Evolutionary conservation across 1,139 yeast genomes (phyloP).

Genomic region (Yamadazyma aaseri): DNA sequence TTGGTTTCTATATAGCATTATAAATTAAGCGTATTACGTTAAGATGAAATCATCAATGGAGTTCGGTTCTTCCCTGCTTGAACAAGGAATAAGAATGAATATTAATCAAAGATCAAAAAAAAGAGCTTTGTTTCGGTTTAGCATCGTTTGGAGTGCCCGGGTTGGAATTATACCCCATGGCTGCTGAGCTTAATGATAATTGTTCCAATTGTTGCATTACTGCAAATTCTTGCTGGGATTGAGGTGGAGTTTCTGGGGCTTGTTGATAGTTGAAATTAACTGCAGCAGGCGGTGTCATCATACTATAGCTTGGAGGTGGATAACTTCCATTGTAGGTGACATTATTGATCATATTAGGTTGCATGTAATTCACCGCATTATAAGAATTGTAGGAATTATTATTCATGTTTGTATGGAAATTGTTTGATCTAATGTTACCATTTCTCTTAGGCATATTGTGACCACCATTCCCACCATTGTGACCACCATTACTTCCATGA

Average conservation of each 20-base stretch:
- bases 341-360: neutral
- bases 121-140: constrained; percentile 9
- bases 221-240: constrained; percentile 11
- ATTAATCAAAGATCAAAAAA: too few relatives aligned
- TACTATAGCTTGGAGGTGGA: constrained; percentile 3
- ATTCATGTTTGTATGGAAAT: neutral
- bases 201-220: constrained; percentile 53
- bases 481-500: constrained; percentile 3
- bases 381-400: too few relatives aligned
- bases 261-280: neutral
- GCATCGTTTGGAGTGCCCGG: constrained; percentile 38
- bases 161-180: constrained; percentile 47
- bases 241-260: constrained; percentile 1
- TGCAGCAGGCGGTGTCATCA: constrained; percentile 8
- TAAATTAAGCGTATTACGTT: too few relatives aligned
- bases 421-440: neutral
- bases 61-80: too few relatives aligned
- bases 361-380: neutral
- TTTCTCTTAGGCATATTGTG: neutral
- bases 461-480: neutral
- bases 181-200: constrained; percentile 48
- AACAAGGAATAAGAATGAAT: too few relatives aligned
- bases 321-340: neutral
- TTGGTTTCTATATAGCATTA: too few relatives aligned
- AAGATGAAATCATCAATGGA: too few relatives aligned